Evolutionary conservation across 2,329 filamentous ascomycete species (phyloP), one percentile per base, ranked within the genome.

Genomic region (Penicillium sp.): DNA sequence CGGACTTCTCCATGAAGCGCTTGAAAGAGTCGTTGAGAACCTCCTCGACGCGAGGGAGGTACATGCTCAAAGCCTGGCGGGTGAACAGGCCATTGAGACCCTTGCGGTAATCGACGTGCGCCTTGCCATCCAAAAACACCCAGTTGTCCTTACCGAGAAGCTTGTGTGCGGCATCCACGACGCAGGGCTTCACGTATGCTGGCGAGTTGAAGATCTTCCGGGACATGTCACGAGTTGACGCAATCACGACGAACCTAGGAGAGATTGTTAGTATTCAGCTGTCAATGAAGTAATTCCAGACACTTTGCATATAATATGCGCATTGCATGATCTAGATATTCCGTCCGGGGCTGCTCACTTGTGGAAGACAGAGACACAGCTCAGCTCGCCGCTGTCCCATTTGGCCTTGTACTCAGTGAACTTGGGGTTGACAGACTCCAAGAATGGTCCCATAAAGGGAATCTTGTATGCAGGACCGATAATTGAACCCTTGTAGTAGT

Each of bases 341-440:
- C n/a, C 47, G n/a, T 11, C 19, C 26, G 45, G 52, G 51, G 16
- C 19, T 33, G 52, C 86, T 67, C 85, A 96, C 91, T 98, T 99
- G 86, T 99, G 95, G 81, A 99, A 99, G 69, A 99, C 92, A 2
- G 93, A 97, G 60, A 99, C 95, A 72, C 95, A 99, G 82, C 93
- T 97, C 67, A 99, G 82, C 48, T 90, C 88, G 47, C 90, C 95
- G 71, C 91, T 96, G 68, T 84, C 76, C 95, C 95, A 99, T 82
- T 98, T 97, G 59, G 84, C 88, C 74, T 93, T 84, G 80, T 99
- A 99, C 70, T 93, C 86, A 59, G 89, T 86, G 74, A 97, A 98
- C 70, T 93, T 91, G 56, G 95, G 95, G 75, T 96, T 88, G 68
- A 98, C 82, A 27, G 92, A 96, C 72, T 97, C 82, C 56, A 98